These are phyloP conservation scores for Fusarium chlamydosporum DNA, from an alignment of 2,329 filamentous ascomycete genomes.

Conservation along the genomic window DNA sequence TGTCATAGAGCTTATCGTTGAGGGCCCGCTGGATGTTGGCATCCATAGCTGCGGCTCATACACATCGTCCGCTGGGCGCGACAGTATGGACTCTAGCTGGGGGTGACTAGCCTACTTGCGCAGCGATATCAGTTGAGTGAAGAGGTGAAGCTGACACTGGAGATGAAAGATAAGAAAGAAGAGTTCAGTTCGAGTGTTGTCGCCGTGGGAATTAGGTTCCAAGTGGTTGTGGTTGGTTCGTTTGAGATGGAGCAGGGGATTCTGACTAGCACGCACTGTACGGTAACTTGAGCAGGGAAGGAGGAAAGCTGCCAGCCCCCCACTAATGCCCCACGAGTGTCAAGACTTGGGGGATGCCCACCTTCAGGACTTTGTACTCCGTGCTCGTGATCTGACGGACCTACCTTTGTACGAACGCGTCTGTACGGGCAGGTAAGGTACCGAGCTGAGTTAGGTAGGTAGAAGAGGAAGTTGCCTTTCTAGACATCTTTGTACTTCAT, in stretches of 20 bases:
- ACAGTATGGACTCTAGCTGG: slow-evolving; percentile 15
- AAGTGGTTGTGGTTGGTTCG: slow-evolving; percentile 40
- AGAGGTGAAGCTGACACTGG: not conserved
- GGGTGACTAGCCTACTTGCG: not conserved
- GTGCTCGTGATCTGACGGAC: slow-evolving; percentile 40
- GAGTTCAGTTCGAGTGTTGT: slow-evolving; percentile 14
- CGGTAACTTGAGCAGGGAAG: slow-evolving; percentile 31
- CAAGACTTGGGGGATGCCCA: slow-evolving; percentile 17
- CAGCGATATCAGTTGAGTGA: not conserved
- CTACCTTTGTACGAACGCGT: slow-evolving; percentile 14
- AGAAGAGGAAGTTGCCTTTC: not conserved
- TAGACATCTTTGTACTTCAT: slow-evolving; percentile 15
- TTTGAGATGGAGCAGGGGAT: slow-evolving; percentile 40
- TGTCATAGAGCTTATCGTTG: slow-evolving; percentile 99
- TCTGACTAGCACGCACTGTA: slow-evolving; percentile 38
- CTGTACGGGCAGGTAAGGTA: not conserved
- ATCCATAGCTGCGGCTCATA: slow-evolving; percentile 75
- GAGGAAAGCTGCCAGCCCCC: slow-evolving; percentile 34
- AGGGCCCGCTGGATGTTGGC: slow-evolving; percentile 88
- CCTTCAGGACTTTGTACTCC: slow-evolving; percentile 35
- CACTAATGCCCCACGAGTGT: slow-evolving; percentile 41
- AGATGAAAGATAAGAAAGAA: slow-evolving; percentile 11
- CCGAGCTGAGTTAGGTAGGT: slow-evolving; percentile 1
- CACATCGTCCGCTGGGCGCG: slow-evolving; percentile 44
- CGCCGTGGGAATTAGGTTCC: slow-evolving; percentile 39